Conservation (phyloP, 2,329 filamentous ascomycete genomes). For the Botrytis porri region DNA sequence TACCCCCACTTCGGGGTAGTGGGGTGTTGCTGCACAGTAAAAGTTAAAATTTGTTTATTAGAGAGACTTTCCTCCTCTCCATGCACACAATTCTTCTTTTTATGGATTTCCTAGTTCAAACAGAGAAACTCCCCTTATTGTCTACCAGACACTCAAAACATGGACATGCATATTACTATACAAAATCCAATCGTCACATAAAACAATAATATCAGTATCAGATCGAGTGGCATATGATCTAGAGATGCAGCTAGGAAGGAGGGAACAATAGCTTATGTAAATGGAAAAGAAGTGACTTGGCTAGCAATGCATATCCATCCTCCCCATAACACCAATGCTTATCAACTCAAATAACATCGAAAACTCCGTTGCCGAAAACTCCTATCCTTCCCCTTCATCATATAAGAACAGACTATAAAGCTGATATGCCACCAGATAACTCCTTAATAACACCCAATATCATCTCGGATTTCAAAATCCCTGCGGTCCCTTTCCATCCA, state of each 20-base stretch:
- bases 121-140: too few relatives aligned
- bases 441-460: not conserved
- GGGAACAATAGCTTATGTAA: not conserved
- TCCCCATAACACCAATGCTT: slow-evolving; percentile 17
- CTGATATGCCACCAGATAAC: not conserved
- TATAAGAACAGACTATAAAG: not conserved
- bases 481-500: slow-evolving; percentile 41
- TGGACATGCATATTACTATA: not conserved
- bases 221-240: slow-evolving; percentile 15
- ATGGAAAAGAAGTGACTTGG: not conserved
- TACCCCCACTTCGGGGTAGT: not conserved
- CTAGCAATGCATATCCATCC: slow-evolving; percentile 10
- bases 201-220: not conserved
- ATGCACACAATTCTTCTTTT: not conserved
- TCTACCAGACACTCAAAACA: not conserved
- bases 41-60: not conserved
- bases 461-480: slow-evolving; percentile 29
- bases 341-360: slow-evolving; percentile 8
- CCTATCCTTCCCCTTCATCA: not conserved
- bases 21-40: not conserved
- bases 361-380: slow-evolving; percentile 1
- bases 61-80: not conserved
- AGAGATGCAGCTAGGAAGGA: slow-evolving; percentile 1
- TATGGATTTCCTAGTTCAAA: not conserved
- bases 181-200: not conserved